phyloP scores from a whole-genome alignment of 306 rosid species.

The Prunus salicina region DNA sequence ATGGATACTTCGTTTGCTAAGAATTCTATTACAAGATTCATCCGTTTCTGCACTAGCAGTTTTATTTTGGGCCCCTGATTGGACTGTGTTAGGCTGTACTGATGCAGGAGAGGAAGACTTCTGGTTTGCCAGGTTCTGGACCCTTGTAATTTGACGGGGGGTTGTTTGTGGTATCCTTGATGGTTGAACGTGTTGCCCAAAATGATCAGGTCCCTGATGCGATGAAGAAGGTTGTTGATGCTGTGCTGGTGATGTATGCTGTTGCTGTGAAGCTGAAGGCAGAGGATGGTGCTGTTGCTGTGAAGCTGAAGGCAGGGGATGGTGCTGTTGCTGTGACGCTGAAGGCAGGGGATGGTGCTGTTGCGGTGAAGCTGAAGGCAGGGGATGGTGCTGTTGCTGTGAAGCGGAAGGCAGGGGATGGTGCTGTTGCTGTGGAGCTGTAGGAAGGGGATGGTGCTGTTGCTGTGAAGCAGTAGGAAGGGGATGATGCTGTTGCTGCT shows the following conservation, averaged over 20 bases:
- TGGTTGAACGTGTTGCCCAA: constrained; percentile 55
- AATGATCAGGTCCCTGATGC: constrained; percentile 62
- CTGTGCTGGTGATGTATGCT: constrained; percentile 20
- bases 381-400: constrained; percentile 17
- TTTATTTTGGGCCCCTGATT: constrained; percentile 48
- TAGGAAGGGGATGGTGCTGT: constrained; percentile 20
- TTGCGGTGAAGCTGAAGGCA: constrained; percentile 29
- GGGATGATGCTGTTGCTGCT: constrained; percentile 50
- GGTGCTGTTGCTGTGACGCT: constrained; percentile 20
- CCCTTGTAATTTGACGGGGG: constrained; percentile 64
- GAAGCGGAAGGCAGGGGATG: constrained; percentile 5
- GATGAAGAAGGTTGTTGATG: constrained; percentile 54
- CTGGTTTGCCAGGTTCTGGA: constrained; percentile 54
- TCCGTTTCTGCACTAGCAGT: constrained; percentile 48
- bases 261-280: constrained; percentile 13
- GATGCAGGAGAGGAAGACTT: constrained; percentile 55
- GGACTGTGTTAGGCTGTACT: constrained; percentile 51
- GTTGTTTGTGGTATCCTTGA: constrained; percentile 56
- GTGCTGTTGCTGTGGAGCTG: constrained; percentile 22
- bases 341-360: neutral
- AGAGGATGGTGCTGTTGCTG: neutral
- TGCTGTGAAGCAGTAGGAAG: constrained; percentile 22
- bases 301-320: neutral
- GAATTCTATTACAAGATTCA: constrained; percentile 67
- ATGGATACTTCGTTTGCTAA: constrained; percentile 88